Base-by-base conservation (phyloP, 345 rosid species). In the Eucalyptus urophylla region DNA sequence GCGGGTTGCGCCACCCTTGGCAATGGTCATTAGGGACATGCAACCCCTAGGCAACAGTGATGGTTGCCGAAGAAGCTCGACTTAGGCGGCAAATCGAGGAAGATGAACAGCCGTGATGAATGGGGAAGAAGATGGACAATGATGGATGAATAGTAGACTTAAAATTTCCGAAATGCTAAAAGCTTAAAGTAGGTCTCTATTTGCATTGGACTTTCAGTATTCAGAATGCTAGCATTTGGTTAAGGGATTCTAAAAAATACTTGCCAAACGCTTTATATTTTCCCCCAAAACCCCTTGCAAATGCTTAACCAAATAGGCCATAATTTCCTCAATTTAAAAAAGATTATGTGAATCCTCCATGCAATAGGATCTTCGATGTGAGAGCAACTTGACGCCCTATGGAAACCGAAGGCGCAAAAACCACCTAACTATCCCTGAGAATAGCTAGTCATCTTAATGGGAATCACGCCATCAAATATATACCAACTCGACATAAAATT, bases 11-110 rank as follows among this genome's bases (percentile, higher is more conserved):
- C 54, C 4, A 51, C 54, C 54, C 54, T 4, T 17, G 0, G 22
- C 9, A 51, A 0, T 51, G 54, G 22, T 51, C 54, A 51, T 51
- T 7, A 0, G 22, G 0, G 54, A 51, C 1, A 1, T 21, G 7
- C 4, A 1, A 51, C 22, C 54, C 54, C 54, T 51, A 51, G 22
- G 22, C 2, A 9, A 7, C 0, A 1, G 2, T 51, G 54, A 51
- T 0, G 0, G 1, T 51, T 51, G 54, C 1, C 22, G 0, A 0
- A 17, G 1, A 51, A 51, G 54, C 54, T 51, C 1, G 0, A 51
- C 2, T 51, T 17, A 51, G 54, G 54, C 22, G 0, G 0, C 9
- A 51, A 8, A 51, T 51, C 9, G 0, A 17, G 22, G 54, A 51
- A 51, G 54, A 51, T 1, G 2, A 51, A 51, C 22, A 51, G 1